Base-by-base conservation (phyloP, 1,284 basidiomycete genomes). In the Rhodotorula mucilaginosa region DNA sequence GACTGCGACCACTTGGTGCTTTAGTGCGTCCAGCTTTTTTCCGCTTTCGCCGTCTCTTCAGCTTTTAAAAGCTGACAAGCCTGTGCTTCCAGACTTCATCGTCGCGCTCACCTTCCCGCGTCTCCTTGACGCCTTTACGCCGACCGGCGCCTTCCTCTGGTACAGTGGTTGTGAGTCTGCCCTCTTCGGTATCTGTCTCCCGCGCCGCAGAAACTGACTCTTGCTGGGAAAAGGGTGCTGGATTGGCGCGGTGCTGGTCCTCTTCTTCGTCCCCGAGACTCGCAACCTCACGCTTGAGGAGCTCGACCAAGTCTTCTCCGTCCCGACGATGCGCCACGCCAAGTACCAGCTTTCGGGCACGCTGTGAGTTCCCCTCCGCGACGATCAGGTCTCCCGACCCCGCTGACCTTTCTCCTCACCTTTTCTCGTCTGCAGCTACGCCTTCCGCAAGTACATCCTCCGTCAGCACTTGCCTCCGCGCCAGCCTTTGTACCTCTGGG, bases 1-100 rank as follows among this genome's bases (percentile, higher is more conserved):
- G 4, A 69, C 85, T 21, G 86, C 86, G 13, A 82, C 85, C 0
- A 85, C 84, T 0, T 84, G 83, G 76, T 68, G 85, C 39, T 84
- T 85, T 80, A 87, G 82, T 79, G 46, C 12, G 39, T 39, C 48
- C 31, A 5, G n/a, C 31, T 8, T 39, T 3, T 19, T n/a, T n/a
- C n/a, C n/a, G n/a, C n/a, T n/a, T n/a, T n/a, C n/a, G n/a, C n/a
- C n/a, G n/a, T n/a, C n/a, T n/a, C n/a, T n/a, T n/a, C n/a, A n/a
- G n/a, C n/a, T n/a, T n/a, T n/a, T n/a, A n/a, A 0, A 6, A 4
- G 44, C 66, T 58, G n/a, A 62, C 29, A 7, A 6, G 54, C 39
- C 47, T 26, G 48, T 49, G 65, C 52, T 29, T 23, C 7, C 52
- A 63, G 62, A 56, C 26, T 56, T 56, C 26, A 69, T 74, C 39